A percentile compares a stretch with the other conserved stretches of the same genome.
Conservation (phyloP, 495 filamentous ascomycete species). For the Pseudevernia furfuracea region DNA sequence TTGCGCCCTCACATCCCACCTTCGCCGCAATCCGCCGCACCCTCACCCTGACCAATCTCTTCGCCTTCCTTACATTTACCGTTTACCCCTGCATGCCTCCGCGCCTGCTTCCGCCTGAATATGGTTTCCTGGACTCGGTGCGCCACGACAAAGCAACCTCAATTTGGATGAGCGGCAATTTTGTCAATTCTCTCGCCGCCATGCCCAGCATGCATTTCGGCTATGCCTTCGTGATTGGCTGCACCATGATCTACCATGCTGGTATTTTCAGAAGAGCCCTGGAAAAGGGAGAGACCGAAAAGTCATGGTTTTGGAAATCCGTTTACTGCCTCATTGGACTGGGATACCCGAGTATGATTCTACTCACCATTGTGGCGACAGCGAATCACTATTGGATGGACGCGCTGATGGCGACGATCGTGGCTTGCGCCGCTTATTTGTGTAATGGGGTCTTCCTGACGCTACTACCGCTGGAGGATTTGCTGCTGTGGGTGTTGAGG, state of each 20-base stretch:
- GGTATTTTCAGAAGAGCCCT: constrained; percentile 41
- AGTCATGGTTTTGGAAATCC: constrained; percentile 34
- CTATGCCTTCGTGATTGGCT: constrained; percentile 53
- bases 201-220: constrained; percentile 56
- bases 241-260: constrained; percentile 53
- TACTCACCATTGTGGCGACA: constrained; percentile 56
- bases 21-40: constrained; percentile 54
- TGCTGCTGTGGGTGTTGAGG: constrained; percentile 46
- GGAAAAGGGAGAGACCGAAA: constrained; percentile 39
- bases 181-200: constrained; percentile 48
- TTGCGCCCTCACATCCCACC: constrained; percentile 44
- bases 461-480: constrained; percentile 51
- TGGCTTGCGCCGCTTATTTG: constrained; percentile 41
- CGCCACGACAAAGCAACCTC: constrained; percentile 54
- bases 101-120: constrained; percentile 51
- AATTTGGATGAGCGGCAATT: constrained; percentile 53
- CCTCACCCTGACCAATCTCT: constrained; percentile 55
- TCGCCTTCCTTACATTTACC: constrained; percentile 54
- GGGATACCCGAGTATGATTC: constrained; percentile 49
- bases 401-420: constrained; percentile 45
- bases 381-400: constrained; percentile 63
- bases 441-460: constrained; percentile 47
- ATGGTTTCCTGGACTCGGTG: constrained; percentile 56
- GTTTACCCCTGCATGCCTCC: constrained; percentile 61
- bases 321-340: constrained; percentile 44